Conservation (phyloP, 192 early-diverging fungal species). For the Coemansia sp. region DNA sequence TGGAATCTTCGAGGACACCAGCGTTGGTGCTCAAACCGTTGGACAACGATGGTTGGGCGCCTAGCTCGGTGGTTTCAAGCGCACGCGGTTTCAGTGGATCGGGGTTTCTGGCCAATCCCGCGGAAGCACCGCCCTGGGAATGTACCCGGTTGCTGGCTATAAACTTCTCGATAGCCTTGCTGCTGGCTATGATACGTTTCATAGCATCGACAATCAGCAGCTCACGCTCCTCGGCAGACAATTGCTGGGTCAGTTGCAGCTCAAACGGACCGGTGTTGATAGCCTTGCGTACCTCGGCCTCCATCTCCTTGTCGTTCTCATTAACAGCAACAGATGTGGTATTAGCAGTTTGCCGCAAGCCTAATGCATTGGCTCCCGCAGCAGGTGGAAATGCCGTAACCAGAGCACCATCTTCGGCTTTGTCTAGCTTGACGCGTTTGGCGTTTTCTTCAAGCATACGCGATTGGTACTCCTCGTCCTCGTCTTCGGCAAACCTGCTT, state of each 20-base stretch:
- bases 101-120: neutral
- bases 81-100: neutral
- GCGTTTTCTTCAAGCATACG: slow-evolving; percentile 49
- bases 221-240: slow-evolving; percentile 19
- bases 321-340: neutral
- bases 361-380: neutral
- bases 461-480: slow-evolving; percentile 47
- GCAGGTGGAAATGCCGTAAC: neutral
- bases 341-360: slow-evolving; percentile 1
- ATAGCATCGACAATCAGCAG: slow-evolving; percentile 23
- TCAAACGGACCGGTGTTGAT: slow-evolving; percentile 18
- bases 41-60: slow-evolving; percentile 5
- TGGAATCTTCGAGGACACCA: slow-evolving; percentile 45
- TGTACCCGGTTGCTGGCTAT: slow-evolving; percentile 28
- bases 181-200: slow-evolving; percentile 20
- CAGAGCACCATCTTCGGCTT: slow-evolving; percentile 6
- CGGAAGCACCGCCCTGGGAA: neutral
- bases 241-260: slow-evolving; percentile 10
- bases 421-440: slow-evolving; percentile 49
- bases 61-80: slow-evolving; percentile 6
- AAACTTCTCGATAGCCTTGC: slow-evolving; percentile 24
- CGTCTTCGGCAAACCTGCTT: slow-evolving; percentile 23
- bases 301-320: slow-evolving; percentile 27
- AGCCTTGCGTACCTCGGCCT: slow-evolving; percentile 16
- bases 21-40: slow-evolving; percentile 46